Percentiles rank a stretch among this genome's conserved stretches.
These are phyloP conservation scores for Wallacemonas sp. DNA, from an alignment of 208 protist genomes.

Conservation along the genomic window DNA sequence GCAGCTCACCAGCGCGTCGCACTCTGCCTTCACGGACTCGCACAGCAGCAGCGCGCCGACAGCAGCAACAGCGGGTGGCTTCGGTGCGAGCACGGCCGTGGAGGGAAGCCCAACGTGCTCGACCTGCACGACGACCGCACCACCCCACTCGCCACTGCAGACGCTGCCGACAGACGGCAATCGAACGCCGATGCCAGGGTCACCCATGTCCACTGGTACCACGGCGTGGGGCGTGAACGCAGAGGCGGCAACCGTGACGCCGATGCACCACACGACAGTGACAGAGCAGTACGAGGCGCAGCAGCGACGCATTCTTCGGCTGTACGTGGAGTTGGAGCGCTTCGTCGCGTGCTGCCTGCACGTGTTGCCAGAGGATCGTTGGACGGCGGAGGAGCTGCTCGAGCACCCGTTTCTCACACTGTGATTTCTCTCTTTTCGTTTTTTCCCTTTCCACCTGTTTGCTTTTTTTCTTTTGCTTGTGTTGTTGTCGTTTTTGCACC, in stretches of 20 bases:
- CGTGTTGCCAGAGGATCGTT: conserved; percentile 63
- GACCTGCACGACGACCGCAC: too few relatives aligned
- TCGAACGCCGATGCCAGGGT: neutral
- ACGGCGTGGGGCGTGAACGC: neutral
- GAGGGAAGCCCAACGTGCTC: neutral
- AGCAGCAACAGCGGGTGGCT: too few relatives aligned
- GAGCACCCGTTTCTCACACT: conserved; percentile 67
- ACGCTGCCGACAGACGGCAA: too few relatives aligned
- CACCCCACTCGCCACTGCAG: too few relatives aligned
- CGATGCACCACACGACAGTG: neutral
- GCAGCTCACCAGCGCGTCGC: neutral
- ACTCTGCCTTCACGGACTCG: neutral
- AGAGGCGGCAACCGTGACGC: neutral
- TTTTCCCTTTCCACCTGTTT: conserved; percentile 6
- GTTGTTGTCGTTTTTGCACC: conserved; percentile 4
- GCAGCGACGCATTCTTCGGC: conserved; percentile 27
- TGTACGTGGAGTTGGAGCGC: conserved; percentile 52
- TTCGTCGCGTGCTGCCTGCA: conserved; percentile 61
- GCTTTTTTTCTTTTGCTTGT: conserved; percentile 10
- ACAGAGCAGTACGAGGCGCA: conserved; percentile 15
- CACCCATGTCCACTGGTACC: neutral
- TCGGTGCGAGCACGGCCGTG: too few relatives aligned
- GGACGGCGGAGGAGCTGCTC: conserved; percentile 56
- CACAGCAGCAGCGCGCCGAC: neutral
- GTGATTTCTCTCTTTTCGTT: conserved; percentile 19